Base-by-base conservation (phyloP, 164 flowering plant genomes). In the Vitis labrusca region DNA sequence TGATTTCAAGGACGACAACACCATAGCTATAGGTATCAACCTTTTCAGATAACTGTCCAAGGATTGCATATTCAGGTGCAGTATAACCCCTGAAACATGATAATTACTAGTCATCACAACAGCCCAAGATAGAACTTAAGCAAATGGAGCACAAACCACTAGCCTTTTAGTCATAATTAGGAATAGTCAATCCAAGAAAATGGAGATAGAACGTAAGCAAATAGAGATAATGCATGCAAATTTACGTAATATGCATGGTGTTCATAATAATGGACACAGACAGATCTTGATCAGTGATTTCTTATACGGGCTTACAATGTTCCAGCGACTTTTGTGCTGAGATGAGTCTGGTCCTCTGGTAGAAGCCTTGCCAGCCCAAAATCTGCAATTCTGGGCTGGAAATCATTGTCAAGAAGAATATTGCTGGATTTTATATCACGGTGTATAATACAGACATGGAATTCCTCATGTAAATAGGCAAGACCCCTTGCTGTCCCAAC, bases 61-160 rank as follows among this genome's bases (percentile, higher is more conserved):
- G 84, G 58, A 84, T 74, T 69, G 88, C 89, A 74, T 88, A 88
- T 55, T 88, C 91, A 7, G 89, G 89, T 65, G 91, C 86, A 10
- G 87, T 85, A 48, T 82, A 82, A 11, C 85, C 85, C 69, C 85
- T 82, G 69, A 68, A 27, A 2, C 4, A 65, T 29, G 8, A 52
- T 3, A 70, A 19, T 19, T 49, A 37, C 7, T 37, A 37, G 44
- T 37, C 44, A 37, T 37, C 44, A 37, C 44, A 37, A 37, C 3
- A 17, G 8, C 10, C 19, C 10, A 32, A 17, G 11, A 19, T 10
- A 8, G 50, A 14, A n/a, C 44, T 37, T 3, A 37, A 37, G 7
- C 44, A 37, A 37, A 37, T 37, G 7, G 44, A 37, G 44, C 44
- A 32, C 44, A 37, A 37, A 37, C 44, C 7, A 37, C 7, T 37